Conservation (phyloP, 306 rosid species). For the Heteromeles arbutifolia region DNA sequence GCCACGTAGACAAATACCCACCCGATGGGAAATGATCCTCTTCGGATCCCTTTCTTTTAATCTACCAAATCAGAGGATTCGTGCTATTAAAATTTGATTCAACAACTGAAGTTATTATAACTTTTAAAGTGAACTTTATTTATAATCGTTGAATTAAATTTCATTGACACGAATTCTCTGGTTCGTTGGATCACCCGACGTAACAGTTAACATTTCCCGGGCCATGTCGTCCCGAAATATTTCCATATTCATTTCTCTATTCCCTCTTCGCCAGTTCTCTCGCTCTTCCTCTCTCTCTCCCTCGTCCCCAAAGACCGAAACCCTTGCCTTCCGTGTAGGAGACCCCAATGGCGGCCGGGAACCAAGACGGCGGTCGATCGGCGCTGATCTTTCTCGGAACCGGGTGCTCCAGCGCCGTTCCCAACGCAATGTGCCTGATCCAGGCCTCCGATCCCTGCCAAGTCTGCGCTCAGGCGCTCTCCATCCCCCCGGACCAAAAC, state of each 20-base stretch:
- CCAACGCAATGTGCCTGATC: slow-evolving; percentile 67
- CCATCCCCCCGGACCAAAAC: slow-evolving; percentile 55
- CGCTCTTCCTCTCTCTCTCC: not conserved
- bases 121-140: too few relatives aligned
- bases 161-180: too few relatives aligned
- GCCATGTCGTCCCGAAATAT: not conserved
- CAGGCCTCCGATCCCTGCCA: slow-evolving; percentile 75
- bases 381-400: slow-evolving; percentile 88
- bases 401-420: slow-evolving; percentile 88
- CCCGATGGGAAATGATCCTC: not conserved
- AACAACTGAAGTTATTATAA: too few relatives aligned
- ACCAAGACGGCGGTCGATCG: slow-evolving; percentile 25
- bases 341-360: slow-evolving; percentile 41
- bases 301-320: not conserved
- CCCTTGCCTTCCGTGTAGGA: not conserved
- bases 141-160: too few relatives aligned
- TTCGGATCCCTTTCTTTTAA: too few relatives aligned
- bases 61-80: too few relatives aligned
- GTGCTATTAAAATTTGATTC: too few relatives aligned
- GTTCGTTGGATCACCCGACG: too few relatives aligned
- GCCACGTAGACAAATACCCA: not conserved
- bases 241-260: not conserved
- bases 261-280: not conserved
- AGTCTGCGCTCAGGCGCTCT: slow-evolving; percentile 63
- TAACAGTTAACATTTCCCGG: not conserved